phyloP scores from a whole-genome alignment of 2,329 filamentous ascomycete genomes.

The Nannizziopsis barbatae region DNA sequence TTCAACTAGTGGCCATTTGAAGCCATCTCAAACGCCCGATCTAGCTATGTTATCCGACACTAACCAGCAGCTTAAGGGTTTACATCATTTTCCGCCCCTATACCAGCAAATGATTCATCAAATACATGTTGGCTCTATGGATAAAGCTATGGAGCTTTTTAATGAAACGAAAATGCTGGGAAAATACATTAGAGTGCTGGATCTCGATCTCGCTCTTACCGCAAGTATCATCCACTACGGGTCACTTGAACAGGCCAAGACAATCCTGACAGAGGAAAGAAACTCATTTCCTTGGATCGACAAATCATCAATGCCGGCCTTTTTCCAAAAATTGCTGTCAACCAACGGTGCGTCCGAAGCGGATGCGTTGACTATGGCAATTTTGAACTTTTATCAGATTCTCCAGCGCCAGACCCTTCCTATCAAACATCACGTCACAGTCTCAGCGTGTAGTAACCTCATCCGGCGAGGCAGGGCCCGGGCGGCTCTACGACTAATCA shows the following conservation, averaged over 20 bases:
- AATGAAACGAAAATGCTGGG: constrained; percentile 22
- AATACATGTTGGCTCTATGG: constrained; percentile 29
- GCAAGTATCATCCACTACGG: constrained; percentile 27
- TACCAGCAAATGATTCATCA: constrained; percentile 29
- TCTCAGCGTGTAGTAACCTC: constrained; percentile 22
- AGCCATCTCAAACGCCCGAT: constrained; percentile 18
- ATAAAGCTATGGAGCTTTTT: constrained; percentile 25
- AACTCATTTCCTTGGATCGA: constrained; percentile 18
- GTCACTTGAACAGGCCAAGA: constrained; percentile 23
- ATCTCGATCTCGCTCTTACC: constrained; percentile 30
- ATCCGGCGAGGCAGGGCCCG: constrained; percentile 21
- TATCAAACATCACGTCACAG: constrained; percentile 30
- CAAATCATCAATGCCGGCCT: constrained; percentile 23
- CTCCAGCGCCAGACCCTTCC: constrained; percentile 23
- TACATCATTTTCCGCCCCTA: constrained; percentile 27
- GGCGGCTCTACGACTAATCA: constrained; percentile 26
- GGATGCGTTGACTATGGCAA: constrained; percentile 26
- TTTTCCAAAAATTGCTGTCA: constrained; percentile 29
- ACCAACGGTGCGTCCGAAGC: constrained; percentile 16
- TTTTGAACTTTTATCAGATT: constrained; percentile 32
- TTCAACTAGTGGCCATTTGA: constrained; percentile 20
- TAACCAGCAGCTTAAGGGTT: constrained; percentile 19
- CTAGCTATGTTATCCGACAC: constrained; percentile 24
- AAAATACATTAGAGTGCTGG: constrained; percentile 24
- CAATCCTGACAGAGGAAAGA: constrained; percentile 26